Base-by-base conservation (phyloP, 2,329 filamentous ascomycete genomes). In the Aureobasidium musti region DNA sequence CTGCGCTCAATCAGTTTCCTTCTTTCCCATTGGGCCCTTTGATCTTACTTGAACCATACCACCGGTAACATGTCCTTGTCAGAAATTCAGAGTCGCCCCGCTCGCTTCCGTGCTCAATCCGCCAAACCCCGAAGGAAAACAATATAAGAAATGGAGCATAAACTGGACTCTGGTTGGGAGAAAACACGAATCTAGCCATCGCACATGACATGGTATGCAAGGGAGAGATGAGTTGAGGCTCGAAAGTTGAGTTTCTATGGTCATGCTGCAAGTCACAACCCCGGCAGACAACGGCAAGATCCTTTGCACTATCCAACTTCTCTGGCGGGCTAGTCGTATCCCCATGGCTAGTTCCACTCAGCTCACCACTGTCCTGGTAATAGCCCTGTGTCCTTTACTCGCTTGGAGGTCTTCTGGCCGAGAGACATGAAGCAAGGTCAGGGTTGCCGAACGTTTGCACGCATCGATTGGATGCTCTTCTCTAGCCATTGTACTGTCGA, bases 51-150 rank as follows among this genome's bases (percentile, higher is more conserved):
- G 28, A 61, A 61, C 57, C 57, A 61, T 61, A 37, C 41, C 43
- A 13, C 39, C 39, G 56, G 56, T 59, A 59, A 47, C 56, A 30
- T 21, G 39, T 33, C 23, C 39, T 21, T 59, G 56, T 45, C 56
- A 45, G 37, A 47, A 6, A 11, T 8, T 33, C 26, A 37, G n/a
- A 19, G 11, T 56, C 10, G 39, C 37, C 56, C 56, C 56, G 39
- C 56, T 59, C 39, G 56, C 37, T 39, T 59, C 28, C 13, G 37
- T 39, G 17, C 5, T 21, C 3, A 8, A 6, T 33, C 56, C 56
- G 7, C 10, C 56, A 41, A 33, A 45, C 0, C 17, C 41, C 26
- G 56, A 21, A 11, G 10, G 11, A 33, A n/a, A n/a, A n/a, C 4
- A 17, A 23, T 14, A 26, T n/a, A 37, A 21, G 21, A 10, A 33